A percentile compares a stretch with the other conserved stretches of the same genome.
Evolutionary conservation across 805 yeast genomes (phyloP).

Genomic region (Metschnikowia lachancei): DNA sequence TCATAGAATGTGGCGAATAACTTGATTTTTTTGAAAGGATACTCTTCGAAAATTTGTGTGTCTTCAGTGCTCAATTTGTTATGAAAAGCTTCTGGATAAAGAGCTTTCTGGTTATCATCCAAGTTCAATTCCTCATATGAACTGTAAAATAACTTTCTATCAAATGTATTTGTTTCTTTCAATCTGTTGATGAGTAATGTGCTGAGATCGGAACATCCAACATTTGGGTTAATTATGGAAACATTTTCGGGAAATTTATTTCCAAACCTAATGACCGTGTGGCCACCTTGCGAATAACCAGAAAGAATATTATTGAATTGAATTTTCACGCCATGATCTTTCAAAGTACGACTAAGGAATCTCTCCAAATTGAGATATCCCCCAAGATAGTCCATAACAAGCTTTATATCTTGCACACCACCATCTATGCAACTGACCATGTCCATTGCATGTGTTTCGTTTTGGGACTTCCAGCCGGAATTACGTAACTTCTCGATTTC

Average conservation of each 20-base stretch:
- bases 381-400: constrained; percentile 47
- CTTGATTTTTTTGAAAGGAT: constrained; percentile 30
- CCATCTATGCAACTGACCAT: constrained; percentile 50
- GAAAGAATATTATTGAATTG: constrained; percentile 38
- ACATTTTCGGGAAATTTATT: constrained; percentile 37
- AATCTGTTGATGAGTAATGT: constrained; percentile 45
- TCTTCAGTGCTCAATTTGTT: constrained; percentile 29
- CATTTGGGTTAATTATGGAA: constrained; percentile 45
- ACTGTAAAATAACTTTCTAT: constrained; percentile 32
- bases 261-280: constrained; percentile 48
- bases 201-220: constrained; percentile 49
- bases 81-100: constrained; percentile 38
- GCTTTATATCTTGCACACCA: constrained; percentile 42
- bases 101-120: constrained; percentile 24
- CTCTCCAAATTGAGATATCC: constrained; percentile 35
- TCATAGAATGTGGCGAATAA: constrained; percentile 39
- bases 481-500: constrained; percentile 34
- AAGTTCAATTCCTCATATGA: constrained; percentile 35
- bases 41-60: constrained; percentile 30
- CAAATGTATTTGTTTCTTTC: constrained; percentile 21
- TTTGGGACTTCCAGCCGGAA: constrained; percentile 47
- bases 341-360: constrained; percentile 17
- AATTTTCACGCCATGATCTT: constrained; percentile 22
- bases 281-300: constrained; percentile 60
- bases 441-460: constrained; percentile 49